Evolutionary conservation across 495 filamentous ascomycete genomes (phyloP), one percentile per base, ranked within the genome.

Genomic region (Umbilicaria muhlenbergii): DNA sequence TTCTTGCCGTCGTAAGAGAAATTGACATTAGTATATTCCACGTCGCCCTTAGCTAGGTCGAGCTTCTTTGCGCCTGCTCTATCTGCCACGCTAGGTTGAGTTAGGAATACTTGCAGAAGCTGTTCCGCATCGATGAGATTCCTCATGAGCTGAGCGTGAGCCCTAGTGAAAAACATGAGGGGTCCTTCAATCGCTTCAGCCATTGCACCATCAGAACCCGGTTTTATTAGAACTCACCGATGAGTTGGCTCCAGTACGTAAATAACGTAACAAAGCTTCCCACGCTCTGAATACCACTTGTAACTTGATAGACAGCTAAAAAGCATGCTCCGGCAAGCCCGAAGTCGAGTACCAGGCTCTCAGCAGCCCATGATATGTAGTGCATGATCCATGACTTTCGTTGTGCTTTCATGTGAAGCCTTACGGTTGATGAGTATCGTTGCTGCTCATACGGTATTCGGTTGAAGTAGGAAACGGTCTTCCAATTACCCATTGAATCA

Each of bases 251-350:
- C 83, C 82, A 91, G 55, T 86, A 87, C 2, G 72, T 69, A 31
- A 80, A 57, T 11, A 88, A 62, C 56, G 77, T 78, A 21, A 83
- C 77, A 52, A 87, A 83, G 40, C 72, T 69, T 36, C 83, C 83
- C 17, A 84, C 63, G 2, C 70, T 68, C n/a, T 66, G 71, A 13
- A 58, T 50, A 1, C 67, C 69, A 32, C 69, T 60, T 0, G 66
- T 64, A 33, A 86, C 71, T 54, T 80, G 74, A 53, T 77, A 81
- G 3, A 78, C 70, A 5, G 76, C 83, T n/a, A 86, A 62, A 46
- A 78, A 76, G 24, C 75, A 67, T 14, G 76, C 74, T 16, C 69
- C 70, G 13, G 78, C 58, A 13, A 85, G 65, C 1, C 81, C 81
- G 8, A 77, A 46, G 3, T 72, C 69, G 42, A 85, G 69, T 10